These are phyloP conservation scores for Fallopia convolvulus DNA, from an alignment of 148 eudicot species.

Conservation along the genomic window DNA sequence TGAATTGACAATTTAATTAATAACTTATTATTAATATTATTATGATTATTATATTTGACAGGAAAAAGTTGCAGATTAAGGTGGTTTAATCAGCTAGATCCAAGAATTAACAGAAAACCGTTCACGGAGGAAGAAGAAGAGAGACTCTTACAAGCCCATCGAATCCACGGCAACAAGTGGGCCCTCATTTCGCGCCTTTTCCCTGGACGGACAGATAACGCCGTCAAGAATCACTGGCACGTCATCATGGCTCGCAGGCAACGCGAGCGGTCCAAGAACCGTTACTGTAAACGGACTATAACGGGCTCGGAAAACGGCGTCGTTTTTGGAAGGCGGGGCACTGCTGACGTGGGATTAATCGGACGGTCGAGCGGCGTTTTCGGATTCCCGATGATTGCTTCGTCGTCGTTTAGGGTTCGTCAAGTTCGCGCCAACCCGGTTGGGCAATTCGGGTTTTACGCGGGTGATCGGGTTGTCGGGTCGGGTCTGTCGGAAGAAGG, in stretches of 20 bases:
- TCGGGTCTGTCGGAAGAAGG: not conserved
- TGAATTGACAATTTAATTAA: not conserved
- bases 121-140: constrained; percentile 83
- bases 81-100: constrained; percentile 93
- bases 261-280: constrained; percentile 54
- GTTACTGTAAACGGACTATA: not conserved
- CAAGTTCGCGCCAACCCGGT: not conserved
- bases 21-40: not conserved
- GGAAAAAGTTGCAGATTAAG: constrained; percentile 93
- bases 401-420: not conserved
- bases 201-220: constrained; percentile 86
- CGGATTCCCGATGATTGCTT: not conserved
- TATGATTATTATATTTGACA: constrained; percentile 9
- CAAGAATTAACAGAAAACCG: constrained; percentile 83
- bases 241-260: constrained; percentile 87
- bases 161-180: constrained; percentile 90
- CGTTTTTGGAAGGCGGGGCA: not conserved
- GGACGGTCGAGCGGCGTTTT: not conserved
- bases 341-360: not conserved
- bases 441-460: not conserved
- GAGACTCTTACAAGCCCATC: constrained; percentile 66
- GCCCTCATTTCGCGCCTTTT: constrained; percentile 76
- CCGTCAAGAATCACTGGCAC: constrained; percentile 94
- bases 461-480: not conserved
- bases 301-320: not conserved